Percentiles rank a stretch among this genome's conserved stretches.
These are phyloP conservation scores for Pythium rhizo-oryzae DNA, from an alignment of 352 stramenopile genomes.

Conservation along the genomic window DNA sequence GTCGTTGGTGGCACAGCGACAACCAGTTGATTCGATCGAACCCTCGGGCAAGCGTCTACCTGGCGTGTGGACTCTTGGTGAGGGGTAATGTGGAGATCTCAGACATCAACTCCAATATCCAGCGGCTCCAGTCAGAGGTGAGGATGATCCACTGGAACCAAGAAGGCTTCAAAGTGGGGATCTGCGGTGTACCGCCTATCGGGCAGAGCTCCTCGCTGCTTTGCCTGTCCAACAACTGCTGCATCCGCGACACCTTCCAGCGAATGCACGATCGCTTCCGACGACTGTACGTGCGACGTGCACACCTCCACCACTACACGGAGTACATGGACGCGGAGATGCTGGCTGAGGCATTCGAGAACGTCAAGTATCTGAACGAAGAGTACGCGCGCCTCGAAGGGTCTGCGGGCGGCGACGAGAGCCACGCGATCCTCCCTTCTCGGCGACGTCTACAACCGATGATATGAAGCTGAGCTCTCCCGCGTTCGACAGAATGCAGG, in stretches of 20 bases:
- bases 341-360: conserved; percentile 62
- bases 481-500: neutral
- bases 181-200: conserved; percentile 70
- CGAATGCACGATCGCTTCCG: conserved; percentile 71
- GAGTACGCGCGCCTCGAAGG: conserved; percentile 69
- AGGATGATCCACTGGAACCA: conserved; percentile 92
- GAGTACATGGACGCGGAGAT: conserved; percentile 72
- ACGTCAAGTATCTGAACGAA: conserved; percentile 56
- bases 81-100: conserved; percentile 86
- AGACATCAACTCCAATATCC: conserved; percentile 89
- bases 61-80: conserved; percentile 87
- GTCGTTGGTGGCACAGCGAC: conserved; percentile 36
- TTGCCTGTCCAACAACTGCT: conserved; percentile 88
- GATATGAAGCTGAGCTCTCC: conserved; percentile 4
- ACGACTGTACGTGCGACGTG: conserved; percentile 78
- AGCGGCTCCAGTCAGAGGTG: conserved; percentile 79
- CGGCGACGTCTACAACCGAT: conserved; percentile 40
- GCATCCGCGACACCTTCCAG: conserved; percentile 84
- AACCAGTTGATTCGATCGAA: conserved; percentile 81
- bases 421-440: conserved; percentile 14
- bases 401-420: conserved; percentile 22
- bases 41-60: conserved; percentile 68
- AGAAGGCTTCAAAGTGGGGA: conserved; percentile 90
- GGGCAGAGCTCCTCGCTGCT: conserved; percentile 68
- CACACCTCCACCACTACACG: conserved; percentile 90